phyloP scores from a whole-genome alignment of 2,329 filamentous ascomycete species.

The Fusarium brevicatenulatum region DNA sequence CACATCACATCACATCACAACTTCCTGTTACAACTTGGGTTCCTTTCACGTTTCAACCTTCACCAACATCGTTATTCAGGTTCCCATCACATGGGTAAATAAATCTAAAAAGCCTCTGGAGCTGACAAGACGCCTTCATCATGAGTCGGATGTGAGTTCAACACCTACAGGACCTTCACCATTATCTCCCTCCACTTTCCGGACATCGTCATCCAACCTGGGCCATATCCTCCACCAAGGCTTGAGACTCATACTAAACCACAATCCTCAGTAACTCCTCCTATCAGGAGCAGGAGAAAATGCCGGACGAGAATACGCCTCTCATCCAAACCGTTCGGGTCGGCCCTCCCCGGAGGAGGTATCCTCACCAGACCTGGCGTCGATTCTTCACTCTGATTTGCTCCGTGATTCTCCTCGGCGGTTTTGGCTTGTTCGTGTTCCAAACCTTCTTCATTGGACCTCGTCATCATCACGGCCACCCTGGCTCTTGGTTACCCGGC shows the following conservation, averaged over 20 bases:
- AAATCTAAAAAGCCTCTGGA: slow-evolving; percentile 4
- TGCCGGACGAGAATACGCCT: slow-evolving; percentile 68
- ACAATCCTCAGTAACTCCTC: slow-evolving; percentile 16
- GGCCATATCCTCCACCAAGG: neutral
- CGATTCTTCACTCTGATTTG: slow-evolving; percentile 73
- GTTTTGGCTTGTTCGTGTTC: slow-evolving; percentile 61
- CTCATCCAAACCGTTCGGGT: slow-evolving; percentile 72
- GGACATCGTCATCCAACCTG: slow-evolving; percentile 11
- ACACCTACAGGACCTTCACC: neutral
- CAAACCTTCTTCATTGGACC: slow-evolving; percentile 57
- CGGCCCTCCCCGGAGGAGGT: slow-evolving; percentile 62
- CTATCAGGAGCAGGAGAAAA: slow-evolving; percentile 47
- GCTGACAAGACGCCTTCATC: slow-evolving; percentile 16
- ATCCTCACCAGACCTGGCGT: slow-evolving; percentile 68
- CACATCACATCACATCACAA: slow-evolving; percentile 37
- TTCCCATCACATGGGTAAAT: slow-evolving; percentile 10
- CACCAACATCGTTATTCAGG: neutral
- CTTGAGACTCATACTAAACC: slow-evolving; percentile 9
- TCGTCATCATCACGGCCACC: slow-evolving; percentile 47
- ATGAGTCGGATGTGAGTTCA: slow-evolving; percentile 42
- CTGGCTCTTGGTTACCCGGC: slow-evolving; percentile 44
- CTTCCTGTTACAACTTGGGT: neutral
- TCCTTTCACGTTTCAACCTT: slow-evolving; percentile 7
- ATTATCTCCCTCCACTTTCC: slow-evolving; percentile 20
- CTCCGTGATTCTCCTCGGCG: slow-evolving; percentile 62